These are phyloP conservation scores for Lachancea kluyveri DNA, from an alignment of 805 yeast species.

Conservation along the genomic window DNA sequence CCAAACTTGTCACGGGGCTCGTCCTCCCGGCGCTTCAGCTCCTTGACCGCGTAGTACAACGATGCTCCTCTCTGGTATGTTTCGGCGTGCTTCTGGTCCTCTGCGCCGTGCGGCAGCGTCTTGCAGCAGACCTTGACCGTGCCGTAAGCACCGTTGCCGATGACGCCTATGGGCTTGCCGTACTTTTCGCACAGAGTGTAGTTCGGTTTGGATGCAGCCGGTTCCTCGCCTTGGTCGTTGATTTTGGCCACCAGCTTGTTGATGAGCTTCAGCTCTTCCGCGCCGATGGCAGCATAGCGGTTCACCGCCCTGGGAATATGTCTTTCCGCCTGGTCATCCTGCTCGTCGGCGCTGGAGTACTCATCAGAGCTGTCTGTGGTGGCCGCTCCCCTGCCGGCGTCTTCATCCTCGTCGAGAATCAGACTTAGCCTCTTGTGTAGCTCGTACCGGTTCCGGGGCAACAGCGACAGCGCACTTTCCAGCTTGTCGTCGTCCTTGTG, in stretches of 20 bases:
- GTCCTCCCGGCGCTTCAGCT: constrained; percentile 74
- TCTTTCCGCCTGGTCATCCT: constrained; percentile 11
- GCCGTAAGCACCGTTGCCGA: constrained; percentile 96
- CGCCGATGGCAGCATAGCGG: constrained; percentile 41
- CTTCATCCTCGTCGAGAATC: constrained; percentile 12
- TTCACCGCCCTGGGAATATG: constrained; percentile 23
- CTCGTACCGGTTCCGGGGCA: constrained; percentile 13
- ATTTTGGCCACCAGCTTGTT: constrained; percentile 43
- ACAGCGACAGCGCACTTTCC: constrained; percentile 19
- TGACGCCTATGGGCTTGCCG: constrained; percentile 45
- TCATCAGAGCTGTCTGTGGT: constrained; percentile 2
- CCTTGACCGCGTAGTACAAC: constrained; percentile 83
- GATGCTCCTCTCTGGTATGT: constrained; percentile 61
- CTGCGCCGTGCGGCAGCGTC: constrained; percentile 8
- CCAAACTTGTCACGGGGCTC: constrained; percentile 88
- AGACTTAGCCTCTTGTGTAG: constrained; percentile 12
- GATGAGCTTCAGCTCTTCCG: constrained; percentile 42
- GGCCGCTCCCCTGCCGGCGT: constrained; percentile 7
- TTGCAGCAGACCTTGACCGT: constrained; percentile 82
- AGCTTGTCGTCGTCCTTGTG: constrained; percentile 17
- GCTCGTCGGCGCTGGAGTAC: constrained; percentile 3
- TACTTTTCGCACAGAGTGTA: constrained; percentile 39
- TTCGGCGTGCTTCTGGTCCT: constrained; percentile 27
- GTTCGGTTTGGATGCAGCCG: constrained; percentile 18
- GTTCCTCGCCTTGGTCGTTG: constrained; percentile 30